These are phyloP conservation scores for Amphicarpaea edgeworthii DNA, from an alignment of 306 rosid genomes.

Conservation along the genomic window DNA sequence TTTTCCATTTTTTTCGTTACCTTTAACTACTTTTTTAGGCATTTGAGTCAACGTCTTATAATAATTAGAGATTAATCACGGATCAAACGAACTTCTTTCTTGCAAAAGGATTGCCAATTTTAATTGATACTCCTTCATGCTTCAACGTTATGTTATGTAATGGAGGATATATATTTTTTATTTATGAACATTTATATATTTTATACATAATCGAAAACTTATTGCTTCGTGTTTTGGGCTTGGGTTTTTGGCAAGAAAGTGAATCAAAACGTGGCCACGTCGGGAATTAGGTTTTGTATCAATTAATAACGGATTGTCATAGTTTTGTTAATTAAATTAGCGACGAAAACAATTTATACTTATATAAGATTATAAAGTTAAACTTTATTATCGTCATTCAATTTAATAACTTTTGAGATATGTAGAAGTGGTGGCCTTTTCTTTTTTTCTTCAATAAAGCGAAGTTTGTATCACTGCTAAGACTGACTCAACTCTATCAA, in stretches of 20 bases:
- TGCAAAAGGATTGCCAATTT: slow-evolving; percentile 27
- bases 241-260: no score
- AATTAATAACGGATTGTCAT: slow-evolving; percentile 3
- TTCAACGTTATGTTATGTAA: not conserved
- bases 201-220: no score
- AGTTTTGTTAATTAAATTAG: not conserved
- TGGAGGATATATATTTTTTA: not conserved
- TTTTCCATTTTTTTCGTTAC: not conserved
- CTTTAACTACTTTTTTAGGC: not conserved
- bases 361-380: no score
- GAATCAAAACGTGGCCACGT: slow-evolving; percentile 2
- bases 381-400: no score
- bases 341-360: no score
- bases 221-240: no score
- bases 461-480: no score
- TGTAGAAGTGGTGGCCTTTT: not conserved
- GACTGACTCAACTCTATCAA: no score
- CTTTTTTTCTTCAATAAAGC: no score
- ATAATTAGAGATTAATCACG: slow-evolving; percentile 38
- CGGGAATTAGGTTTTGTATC: not conserved
- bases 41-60: not conserved
- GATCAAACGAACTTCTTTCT: not conserved
- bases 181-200: no score
- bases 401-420: no score
- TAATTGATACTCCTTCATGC: not conserved